A percentile compares a stretch with the other conserved stretches of the same genome.
phyloP scores from a whole-genome alignment of 1,284 basidiomycete species.

The Psilocybe mexicana region DNA sequence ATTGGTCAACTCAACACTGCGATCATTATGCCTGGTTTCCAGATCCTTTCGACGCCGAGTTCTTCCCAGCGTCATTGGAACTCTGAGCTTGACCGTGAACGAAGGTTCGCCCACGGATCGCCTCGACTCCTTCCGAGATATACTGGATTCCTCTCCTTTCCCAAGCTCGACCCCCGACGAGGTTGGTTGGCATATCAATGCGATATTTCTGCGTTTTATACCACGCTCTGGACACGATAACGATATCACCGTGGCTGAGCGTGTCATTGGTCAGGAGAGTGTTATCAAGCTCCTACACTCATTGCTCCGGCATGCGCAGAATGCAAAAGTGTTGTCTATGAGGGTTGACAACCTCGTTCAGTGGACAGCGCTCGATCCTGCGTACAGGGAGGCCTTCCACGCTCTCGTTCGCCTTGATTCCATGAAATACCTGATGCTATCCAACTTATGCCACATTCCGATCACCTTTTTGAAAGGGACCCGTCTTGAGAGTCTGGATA shows the following conservation, averaged over 20 bases:
- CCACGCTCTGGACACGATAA: no score
- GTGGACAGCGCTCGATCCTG: neutral
- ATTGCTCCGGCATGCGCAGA: neutral
- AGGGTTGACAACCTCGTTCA: neutral
- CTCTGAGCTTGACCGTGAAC: neutral
- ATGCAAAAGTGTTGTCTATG: neutral
- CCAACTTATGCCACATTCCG: neutral
- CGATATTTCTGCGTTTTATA: neutral
- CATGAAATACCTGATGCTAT: neutral
- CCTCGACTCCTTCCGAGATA: neutral
- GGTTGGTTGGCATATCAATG: neutral
- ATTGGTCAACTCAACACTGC: neutral
- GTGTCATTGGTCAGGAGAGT: neutral
- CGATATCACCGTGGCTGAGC: no score
- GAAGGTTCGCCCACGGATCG: neutral
- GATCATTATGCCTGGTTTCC: neutral
- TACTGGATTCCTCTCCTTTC: neutral
- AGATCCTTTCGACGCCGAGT: neutral
- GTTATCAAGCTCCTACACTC: neutral
- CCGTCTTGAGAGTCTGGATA: neutral
- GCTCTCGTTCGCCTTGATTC: neutral
- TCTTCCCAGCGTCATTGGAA: neutral
- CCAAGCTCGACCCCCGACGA: neutral
- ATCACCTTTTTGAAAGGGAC: neutral
- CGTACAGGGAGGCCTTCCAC: neutral